These are phyloP conservation scores for Nigrospora sphaerica DNA, from an alignment of 2,329 filamentous ascomycete genomes.

Conservation along the genomic window DNA sequence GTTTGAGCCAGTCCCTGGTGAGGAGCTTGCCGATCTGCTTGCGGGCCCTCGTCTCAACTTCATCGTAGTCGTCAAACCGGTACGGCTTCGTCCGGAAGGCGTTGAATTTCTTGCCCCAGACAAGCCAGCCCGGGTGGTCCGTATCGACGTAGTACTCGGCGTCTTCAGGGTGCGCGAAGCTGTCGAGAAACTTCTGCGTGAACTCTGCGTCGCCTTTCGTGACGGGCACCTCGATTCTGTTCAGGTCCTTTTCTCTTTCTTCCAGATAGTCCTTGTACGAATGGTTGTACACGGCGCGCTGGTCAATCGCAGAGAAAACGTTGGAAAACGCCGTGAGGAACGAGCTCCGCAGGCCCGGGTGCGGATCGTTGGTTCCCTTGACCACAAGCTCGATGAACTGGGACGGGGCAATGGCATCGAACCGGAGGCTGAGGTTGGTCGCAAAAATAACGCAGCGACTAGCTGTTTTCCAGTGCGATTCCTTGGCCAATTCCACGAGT, in stretches of 20 bases:
- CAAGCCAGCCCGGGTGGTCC: constrained; percentile 92
- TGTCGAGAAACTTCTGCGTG: constrained; percentile 70
- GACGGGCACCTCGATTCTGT: constrained; percentile 69
- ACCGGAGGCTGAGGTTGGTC: constrained; percentile 83
- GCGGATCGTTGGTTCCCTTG: constrained; percentile 78
- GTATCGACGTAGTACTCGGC: constrained; percentile 86
- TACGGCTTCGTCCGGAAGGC: constrained; percentile 67
- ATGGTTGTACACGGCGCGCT: constrained; percentile 78
- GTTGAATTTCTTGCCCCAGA: constrained; percentile 84
- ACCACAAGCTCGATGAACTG: constrained; percentile 79
- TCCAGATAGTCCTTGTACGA: constrained; percentile 81
- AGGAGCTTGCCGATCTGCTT: constrained; percentile 74
- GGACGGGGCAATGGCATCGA: constrained; percentile 76
- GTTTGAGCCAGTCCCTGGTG: constrained; percentile 77
- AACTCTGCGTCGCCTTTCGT: constrained; percentile 68
- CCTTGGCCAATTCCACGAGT: constrained; percentile 67
- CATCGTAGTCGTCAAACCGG: constrained; percentile 68
- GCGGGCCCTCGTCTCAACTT: constrained; percentile 66
- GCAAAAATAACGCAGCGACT: constrained; percentile 85
- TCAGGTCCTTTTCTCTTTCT: constrained; percentile 70
- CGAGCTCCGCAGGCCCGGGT: constrained; percentile 75
- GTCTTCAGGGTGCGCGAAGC: constrained; percentile 65
- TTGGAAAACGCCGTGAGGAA: constrained; percentile 72
- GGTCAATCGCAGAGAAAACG: constrained; percentile 79
- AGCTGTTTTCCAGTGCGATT: constrained; percentile 94